These are phyloP conservation scores for Dissophora ornata DNA, from an alignment of 192 early-diverging fungal species.

Conservation along the genomic window DNA sequence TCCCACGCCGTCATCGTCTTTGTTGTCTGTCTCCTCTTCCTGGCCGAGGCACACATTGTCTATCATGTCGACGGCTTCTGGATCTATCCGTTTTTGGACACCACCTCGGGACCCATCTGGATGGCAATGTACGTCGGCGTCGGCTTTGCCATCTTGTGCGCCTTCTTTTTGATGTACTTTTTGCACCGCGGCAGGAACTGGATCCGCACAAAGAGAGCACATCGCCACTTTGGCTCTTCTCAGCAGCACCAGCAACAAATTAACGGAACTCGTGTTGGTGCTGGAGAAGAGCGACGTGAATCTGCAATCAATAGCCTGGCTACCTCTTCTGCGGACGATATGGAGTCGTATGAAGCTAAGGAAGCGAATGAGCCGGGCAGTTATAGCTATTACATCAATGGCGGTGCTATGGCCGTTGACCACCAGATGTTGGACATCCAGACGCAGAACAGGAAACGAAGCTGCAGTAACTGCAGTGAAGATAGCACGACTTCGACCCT, in stretches of 20 bases:
- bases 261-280: neutral
- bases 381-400: too few species aligned
- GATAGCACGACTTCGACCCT: conserved; percentile 29
- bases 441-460: conserved; percentile 20
- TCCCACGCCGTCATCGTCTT: conserved; percentile 26
- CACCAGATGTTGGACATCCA: neutral
- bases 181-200: conserved; percentile 23
- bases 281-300: too few species aligned
- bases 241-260: conserved; percentile 14
- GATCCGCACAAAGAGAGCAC: neutral
- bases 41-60: conserved; percentile 31
- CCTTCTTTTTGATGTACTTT: conserved; percentile 33
- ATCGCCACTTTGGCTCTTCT: too few species aligned
- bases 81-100: conserved; percentile 51
- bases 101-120: conserved; percentile 26
- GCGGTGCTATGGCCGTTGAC: too few species aligned
- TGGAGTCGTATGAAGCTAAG: too few species aligned
- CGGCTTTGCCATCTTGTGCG: conserved; percentile 22
- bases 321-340: too few species aligned
- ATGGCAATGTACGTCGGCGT: conserved; percentile 28
- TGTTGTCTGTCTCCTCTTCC: conserved; percentile 25
- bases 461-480: conserved; percentile 20
- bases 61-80: conserved; percentile 37
- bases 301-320: too few species aligned
- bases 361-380: too few species aligned